Evolutionary conservation across 805 yeast species (phyloP).

Genomic region (Yamadazyma laniorum): DNA sequence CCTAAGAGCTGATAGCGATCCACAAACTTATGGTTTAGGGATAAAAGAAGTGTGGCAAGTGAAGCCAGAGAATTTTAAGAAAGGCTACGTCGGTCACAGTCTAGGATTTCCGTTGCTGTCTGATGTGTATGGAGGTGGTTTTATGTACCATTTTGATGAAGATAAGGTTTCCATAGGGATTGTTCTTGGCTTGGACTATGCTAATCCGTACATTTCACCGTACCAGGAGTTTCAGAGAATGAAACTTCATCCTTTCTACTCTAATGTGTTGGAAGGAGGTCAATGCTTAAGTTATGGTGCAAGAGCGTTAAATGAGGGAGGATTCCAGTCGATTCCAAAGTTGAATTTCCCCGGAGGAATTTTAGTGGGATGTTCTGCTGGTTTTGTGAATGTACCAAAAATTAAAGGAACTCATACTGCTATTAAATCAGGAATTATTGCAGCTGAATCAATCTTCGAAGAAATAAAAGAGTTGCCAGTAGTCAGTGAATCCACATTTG

Average conservation of each 20-base stretch:
- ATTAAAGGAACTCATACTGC: conserved; percentile 98
- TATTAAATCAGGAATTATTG: conserved; percentile 91
- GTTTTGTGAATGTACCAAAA: conserved; percentile 95
- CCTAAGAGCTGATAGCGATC: conserved; percentile 60
- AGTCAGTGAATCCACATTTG: conserved; percentile 44
- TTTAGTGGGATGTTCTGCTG: conserved; percentile 92
- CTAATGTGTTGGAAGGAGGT: conserved; percentile 76
- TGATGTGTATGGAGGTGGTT: conserved; percentile 93
- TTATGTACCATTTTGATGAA: conserved; percentile 95
- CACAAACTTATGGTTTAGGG: conserved; percentile 95
- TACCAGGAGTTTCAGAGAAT: conserved; percentile 92
- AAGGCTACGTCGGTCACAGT: conserved; percentile 81
- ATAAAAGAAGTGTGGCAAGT: conserved; percentile 98
- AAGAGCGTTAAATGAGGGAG: conserved; percentile 96
- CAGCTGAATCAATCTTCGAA: conserved; percentile 79
- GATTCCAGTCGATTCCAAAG: conserved; percentile 88
- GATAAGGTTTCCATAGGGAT: conserved; percentile 87
- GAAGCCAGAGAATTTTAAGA: conserved; percentile 70
- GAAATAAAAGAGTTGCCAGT: conserved; percentile 42
- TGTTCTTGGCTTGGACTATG: conserved; percentile 93
- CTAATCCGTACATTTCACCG: conserved; percentile 93
- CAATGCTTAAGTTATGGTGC: conserved; percentile 94
- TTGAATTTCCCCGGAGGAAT: conserved; percentile 95
- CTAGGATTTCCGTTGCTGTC: conserved; percentile 83
- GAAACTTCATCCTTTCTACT: conserved; percentile 88